A percentile compares a stretch with the other conserved stretches of the same genome.
phyloP scores from a whole-genome alignment of 2,329 filamentous ascomycete genomes.

The Fusarium drepaniforme region DNA sequence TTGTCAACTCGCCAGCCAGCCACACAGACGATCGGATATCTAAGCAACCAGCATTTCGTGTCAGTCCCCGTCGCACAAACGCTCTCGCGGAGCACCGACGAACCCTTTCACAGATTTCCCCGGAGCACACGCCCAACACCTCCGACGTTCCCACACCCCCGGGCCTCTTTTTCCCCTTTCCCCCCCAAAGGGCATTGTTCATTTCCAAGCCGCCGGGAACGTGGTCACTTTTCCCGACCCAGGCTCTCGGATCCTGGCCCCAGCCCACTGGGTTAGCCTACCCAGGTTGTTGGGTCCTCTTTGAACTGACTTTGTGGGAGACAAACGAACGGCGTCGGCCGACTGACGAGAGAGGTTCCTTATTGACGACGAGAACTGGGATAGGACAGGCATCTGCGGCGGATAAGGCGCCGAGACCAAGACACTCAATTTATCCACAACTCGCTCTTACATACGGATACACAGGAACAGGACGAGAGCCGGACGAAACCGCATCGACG shows the following conservation, averaged over 20 bases:
- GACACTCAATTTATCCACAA: slow-evolving; percentile 1
- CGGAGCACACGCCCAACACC: slow-evolving; percentile 1
- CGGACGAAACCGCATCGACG: not conserved
- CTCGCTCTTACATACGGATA: slow-evolving; percentile 14
- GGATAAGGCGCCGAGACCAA: slow-evolving; percentile 1
- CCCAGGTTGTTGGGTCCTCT: slow-evolving; percentile 38
- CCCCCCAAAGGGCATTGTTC: slow-evolving; percentile 14
- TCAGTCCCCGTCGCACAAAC: slow-evolving; percentile 1
- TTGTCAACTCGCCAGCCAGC: slow-evolving; percentile 2
- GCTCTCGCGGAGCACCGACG: not conserved
- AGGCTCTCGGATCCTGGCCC: slow-evolving; percentile 43
- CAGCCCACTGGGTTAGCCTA: slow-evolving; percentile 36
- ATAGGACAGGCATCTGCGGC: slow-evolving; percentile 3
- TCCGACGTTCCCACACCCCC: slow-evolving; percentile 2
- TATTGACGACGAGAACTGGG: not conserved
- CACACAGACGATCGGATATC: not conserved
- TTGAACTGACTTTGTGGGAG: not conserved
- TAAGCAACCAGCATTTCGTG: not conserved
- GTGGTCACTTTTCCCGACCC: slow-evolving; percentile 36
- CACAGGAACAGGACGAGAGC: slow-evolving; percentile 9
- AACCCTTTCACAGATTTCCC: slow-evolving; percentile 2
- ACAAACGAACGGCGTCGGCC: not conserved
- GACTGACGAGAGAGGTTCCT: not conserved
- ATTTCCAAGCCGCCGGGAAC: slow-evolving; percentile 39
- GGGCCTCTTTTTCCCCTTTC: not conserved